Conservation (phyloP, 371 early-diverging fungal species). For the Sporodiniella umbellata region DNA sequence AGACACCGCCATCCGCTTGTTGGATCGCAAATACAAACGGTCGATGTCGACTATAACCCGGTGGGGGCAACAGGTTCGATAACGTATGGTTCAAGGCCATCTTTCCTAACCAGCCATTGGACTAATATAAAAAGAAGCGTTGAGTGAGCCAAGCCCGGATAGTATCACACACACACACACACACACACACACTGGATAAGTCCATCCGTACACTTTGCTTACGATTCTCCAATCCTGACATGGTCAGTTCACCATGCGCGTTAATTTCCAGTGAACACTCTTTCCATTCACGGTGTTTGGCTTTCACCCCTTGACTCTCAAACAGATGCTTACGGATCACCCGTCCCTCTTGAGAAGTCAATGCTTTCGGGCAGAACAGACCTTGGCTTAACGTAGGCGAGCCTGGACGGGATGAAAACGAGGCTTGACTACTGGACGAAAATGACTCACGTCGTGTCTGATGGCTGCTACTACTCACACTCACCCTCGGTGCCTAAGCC, state of each 20-base stretch:
- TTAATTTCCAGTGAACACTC: slow-evolving; percentile 74
- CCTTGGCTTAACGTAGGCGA: slow-evolving; percentile 25
- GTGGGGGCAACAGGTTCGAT: slow-evolving; percentile 76
- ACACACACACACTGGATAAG: background rate
- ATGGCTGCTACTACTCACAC: slow-evolving; percentile 13
- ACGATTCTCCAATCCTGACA: slow-evolving; percentile 70
- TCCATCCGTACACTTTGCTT: too few species aligned
- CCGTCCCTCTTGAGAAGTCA: slow-evolving; percentile 68
- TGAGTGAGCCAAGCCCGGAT: too few species aligned
- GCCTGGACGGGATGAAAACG: slow-evolving; percentile 8
- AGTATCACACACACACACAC: background rate
- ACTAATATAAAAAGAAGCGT: slow-evolving; percentile 19
- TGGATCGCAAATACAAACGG: slow-evolving; percentile 85
- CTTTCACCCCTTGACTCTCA: slow-evolving; percentile 72
- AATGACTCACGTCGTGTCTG: slow-evolving; percentile 20
- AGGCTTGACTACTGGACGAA: slow-evolving; percentile 17
- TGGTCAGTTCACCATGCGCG: slow-evolving; percentile 67
- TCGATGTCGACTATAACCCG: slow-evolving; percentile 78
- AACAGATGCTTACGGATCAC: slow-evolving; percentile 83
- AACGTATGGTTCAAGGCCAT: slow-evolving; percentile 79
- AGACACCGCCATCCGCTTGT: slow-evolving; percentile 77
- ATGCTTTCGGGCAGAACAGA: too few species aligned
- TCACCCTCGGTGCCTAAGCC: slow-evolving; percentile 4
- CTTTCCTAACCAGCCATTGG: slow-evolving; percentile 45
- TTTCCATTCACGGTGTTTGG: slow-evolving; percentile 83